Percentiles rank a stretch among this genome's conserved stretches.
Conservation (phyloP, 2,329 filamentous ascomycete species). For the Aaosphaeria pasadenensis region DNA sequence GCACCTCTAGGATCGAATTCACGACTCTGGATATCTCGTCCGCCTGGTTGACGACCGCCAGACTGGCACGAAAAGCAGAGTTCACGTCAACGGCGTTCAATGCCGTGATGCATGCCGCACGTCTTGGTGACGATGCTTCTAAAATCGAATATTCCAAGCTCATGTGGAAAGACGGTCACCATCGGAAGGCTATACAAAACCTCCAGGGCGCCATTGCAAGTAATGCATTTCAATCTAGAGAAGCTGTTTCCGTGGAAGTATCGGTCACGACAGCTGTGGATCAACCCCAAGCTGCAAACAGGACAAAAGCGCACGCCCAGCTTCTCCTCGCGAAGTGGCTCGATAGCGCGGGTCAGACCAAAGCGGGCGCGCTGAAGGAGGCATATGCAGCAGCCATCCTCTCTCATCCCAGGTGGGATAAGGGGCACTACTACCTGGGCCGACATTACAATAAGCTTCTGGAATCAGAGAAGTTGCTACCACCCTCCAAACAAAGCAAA, state of each 20-base stretch:
- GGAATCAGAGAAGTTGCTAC: constrained; percentile 79
- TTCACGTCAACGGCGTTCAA: constrained; percentile 88
- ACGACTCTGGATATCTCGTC: constrained; percentile 72
- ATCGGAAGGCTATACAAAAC: constrained; percentile 90
- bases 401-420: constrained; percentile 75
- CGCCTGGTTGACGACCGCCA: constrained; percentile 81
- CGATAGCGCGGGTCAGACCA: constrained; percentile 89
- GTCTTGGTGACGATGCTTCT: constrained; percentile 79
- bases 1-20: constrained; percentile 50
- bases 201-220: constrained; percentile 81
- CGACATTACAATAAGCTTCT: constrained; percentile 96
- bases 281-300: constrained; percentile 46
- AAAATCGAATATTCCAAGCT: constrained; percentile 93
- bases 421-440: constrained; percentile 94
- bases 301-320: constrained; percentile 74
- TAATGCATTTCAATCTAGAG: constrained; percentile 64
- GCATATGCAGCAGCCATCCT: constrained; percentile 76
- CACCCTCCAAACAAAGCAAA: constrained; percentile 65
- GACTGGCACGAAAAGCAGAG: constrained; percentile 80
- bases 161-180: constrained; percentile 89
- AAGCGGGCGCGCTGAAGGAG: constrained; percentile 70
- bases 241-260: constrained; percentile 34
- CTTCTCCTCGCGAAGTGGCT: constrained; percentile 95
- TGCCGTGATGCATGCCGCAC: constrained; percentile 83
- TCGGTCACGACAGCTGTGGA: constrained; percentile 40